Base-by-base conservation (phyloP, 208 protist genomes). In the Herpetomonas samuelpessoai region DNA sequence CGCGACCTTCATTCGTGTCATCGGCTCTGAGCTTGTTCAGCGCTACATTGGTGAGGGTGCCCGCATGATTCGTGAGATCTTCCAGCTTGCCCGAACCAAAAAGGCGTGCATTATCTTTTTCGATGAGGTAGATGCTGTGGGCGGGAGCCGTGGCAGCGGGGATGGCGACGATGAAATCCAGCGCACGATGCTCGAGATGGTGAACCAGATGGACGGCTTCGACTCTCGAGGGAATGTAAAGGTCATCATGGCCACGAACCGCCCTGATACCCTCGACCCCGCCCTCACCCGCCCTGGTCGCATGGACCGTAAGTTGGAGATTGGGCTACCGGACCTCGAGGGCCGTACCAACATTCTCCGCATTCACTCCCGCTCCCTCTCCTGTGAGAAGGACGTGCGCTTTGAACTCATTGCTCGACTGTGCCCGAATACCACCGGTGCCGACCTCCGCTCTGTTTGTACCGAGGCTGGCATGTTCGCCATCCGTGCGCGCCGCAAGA, bases 381-480 rank as follows among this genome's bases (percentile, higher is more conserved):
- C 90, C 25, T 96, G 94, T 70, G 98, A 99, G 48, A 94, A 97
- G 58, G 91, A 92, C 46, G 99, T 99, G 68, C 89, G 98, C 14
- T 99, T 98, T 61, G 98, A 99, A 73, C 85, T 99, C 0, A 92
- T 99, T 49, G 98, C 99, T 7, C 88, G 98, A 10, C 84, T 99
- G 9, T 99, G 98, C 84, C 98, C 98, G 25, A 99, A 99, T 76
- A 81, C 90, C 0, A 99, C 98, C 1, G 99, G 96, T 39, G 98
- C 98, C 9, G 98, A 99, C 71, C 79, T 99, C 54, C 79, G 95
- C 27, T 96, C 88, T 0, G 98, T 99, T 12, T 99, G 99, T 81
- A 99, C 98, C 18, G 99, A 99, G 88, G 99, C 99, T 1, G 99
- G 99, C 31, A 99, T 99, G 98, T 99, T 99, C 74, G 98, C 98